phyloP scores from a whole-genome alignment of 768 basidiomycete genomes.

The Calocybe cyanea region DNA sequence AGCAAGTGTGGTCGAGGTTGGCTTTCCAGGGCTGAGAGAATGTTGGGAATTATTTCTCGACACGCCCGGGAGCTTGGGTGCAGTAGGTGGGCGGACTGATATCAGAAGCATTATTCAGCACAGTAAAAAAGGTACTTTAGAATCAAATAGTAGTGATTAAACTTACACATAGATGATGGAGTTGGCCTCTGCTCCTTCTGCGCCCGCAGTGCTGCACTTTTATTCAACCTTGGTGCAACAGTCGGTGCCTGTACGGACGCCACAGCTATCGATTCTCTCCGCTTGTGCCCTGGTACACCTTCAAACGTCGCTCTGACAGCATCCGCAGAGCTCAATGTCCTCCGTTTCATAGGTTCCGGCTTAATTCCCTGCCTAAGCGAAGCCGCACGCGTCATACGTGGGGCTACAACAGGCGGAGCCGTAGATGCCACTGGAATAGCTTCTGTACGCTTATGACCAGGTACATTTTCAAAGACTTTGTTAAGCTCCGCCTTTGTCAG shows the following conservation, averaged over 20 bases:
- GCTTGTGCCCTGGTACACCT: conserved; percentile 83
- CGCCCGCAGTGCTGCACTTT: conserved; percentile 65
- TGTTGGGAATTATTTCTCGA: conserved; percentile 42
- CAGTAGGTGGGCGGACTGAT: conserved; percentile 45
- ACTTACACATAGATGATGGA: conserved; percentile 69
- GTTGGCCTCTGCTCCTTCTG: conserved; percentile 61
- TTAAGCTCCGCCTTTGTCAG: conserved; percentile 58
- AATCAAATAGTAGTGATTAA: not conserved
- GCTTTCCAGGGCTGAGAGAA: conserved; percentile 19
- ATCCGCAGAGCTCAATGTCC: conserved; percentile 31
- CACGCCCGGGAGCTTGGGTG: conserved; percentile 39
- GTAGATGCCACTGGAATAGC: conserved; percentile 73
- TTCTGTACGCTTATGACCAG: conserved; percentile 73
- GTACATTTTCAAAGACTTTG: conserved; percentile 71
- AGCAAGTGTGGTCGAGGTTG: conserved; percentile 13
- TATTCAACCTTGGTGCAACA: conserved; percentile 72
- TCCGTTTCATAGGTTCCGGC: conserved; percentile 37
- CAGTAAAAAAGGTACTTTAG: not conserved
- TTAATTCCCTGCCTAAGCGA: conserved; percentile 58
- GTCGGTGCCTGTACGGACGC: conserved; percentile 61
- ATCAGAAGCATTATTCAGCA: not conserved
- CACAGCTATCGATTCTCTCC: conserved; percentile 71
- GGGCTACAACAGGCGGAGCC: conserved; percentile 65
- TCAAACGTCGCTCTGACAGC: conserved; percentile 55
- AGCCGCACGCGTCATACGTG: conserved; percentile 75